Base-by-base conservation (phyloP, 345 rosid species). In the Citropsis articulata region DNA sequence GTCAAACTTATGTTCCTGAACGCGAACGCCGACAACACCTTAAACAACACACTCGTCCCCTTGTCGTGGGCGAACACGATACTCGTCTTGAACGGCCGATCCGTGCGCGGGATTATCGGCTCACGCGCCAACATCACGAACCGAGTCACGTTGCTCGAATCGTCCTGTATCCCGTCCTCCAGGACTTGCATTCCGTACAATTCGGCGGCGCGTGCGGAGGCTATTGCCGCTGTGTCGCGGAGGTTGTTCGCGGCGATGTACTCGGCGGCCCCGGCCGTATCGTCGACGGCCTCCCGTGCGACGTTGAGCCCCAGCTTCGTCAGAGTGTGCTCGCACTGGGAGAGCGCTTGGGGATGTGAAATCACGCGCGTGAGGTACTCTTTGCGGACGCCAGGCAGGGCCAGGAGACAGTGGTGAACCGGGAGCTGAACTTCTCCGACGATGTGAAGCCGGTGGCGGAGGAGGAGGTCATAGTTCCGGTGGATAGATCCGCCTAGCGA, bases 401-500 rank as follows among this genome's bases (percentile, higher is more conserved):
- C 98, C 6, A 94, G 22, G 25, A 96, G 89, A 81, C 99, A 96
- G 85, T 96, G 99, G 71, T 96, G 99, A 4, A 96, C 99, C 0
- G 99, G 90, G 4, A 90, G 81, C 82, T 96, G 99, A 9, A 96
- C 98, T 78, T 96, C 99, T 0, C 99, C 99, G 65, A 96, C 98
- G 82, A 96, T 94, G 79, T 96, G 99, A 28, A 96, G 97, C 13
- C 94, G 94, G 77, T 96, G 99, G 16, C 99, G 97, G 79, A 96
- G 99, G 65, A 96, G 94, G 4, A 96, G 92, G 78, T 96, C 99
- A 77, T 96, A 96, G 78, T 96, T 96, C 25, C 99, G 84, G 76
- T 96, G 99, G 72, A 96, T 96, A 3, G 99, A 96, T 21, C 99
- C 99, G 1, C 99, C 99, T 0, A 96, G 85, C 2, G 99, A 96